Evolutionary conservation across 129 eudicot genomes (phyloP).

Genomic region (Gnaphalium uliginosum): DNA sequence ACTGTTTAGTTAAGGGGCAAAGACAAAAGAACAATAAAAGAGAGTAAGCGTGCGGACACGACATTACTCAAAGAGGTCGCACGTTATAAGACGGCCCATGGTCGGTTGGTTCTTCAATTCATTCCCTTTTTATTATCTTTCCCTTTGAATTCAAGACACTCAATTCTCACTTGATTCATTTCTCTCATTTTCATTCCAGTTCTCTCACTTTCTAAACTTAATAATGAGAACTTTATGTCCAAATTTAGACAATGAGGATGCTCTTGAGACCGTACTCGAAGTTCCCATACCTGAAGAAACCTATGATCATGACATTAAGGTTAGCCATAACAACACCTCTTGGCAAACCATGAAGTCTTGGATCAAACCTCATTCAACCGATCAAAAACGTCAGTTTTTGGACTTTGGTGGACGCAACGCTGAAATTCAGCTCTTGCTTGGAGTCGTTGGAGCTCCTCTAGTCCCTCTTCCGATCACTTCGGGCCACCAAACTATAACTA

Average conservation of each 20-base stretch:
- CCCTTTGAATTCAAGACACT: constrained; percentile 31
- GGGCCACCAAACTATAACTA: constrained; percentile 34
- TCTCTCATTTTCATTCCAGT: background rate
- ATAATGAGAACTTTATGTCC: constrained; percentile 88
- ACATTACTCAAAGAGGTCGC: constrained; percentile 48
- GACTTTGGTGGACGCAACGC: constrained; percentile 52
- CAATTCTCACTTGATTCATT: constrained; percentile 24
- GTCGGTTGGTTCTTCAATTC: constrained; percentile 46
- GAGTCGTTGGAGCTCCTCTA: constrained; percentile 89
- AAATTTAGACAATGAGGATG: constrained; percentile 74
- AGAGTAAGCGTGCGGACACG: constrained; percentile 82
- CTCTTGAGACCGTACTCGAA: constrained; percentile 93
- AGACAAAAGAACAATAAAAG: constrained; percentile 15
- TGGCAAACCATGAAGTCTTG: constrained; percentile 79
- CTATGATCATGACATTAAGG: constrained; percentile 35
- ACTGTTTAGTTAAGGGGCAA: background rate
- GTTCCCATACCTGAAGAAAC: constrained; percentile 90
- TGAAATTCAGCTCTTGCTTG: constrained; percentile 79
- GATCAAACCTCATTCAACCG: constrained; percentile 48
- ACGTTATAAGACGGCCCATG: constrained; percentile 55
- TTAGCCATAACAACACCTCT: constrained; percentile 35
- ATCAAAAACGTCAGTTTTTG: constrained; percentile 32
- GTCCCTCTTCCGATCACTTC: constrained; percentile 70
- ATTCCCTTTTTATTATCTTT: constrained; percentile 7
- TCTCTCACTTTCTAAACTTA: background rate